Evolutionary conservation across 306 rosid species (phyloP).

Genomic region (Ceratonia siliqua): DNA sequence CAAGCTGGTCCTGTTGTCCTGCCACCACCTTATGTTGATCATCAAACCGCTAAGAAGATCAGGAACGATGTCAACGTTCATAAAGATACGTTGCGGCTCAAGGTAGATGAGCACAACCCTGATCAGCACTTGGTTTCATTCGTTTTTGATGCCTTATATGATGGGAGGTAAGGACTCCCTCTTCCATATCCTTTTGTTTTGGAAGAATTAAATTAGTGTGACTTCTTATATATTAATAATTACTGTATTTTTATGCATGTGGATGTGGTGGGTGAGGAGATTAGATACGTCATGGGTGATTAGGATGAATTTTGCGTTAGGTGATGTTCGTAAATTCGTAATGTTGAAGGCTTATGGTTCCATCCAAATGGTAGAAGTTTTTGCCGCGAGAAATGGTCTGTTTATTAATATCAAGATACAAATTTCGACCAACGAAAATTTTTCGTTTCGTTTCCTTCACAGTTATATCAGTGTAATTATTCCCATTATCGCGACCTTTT

Average conservation of each 20-base stretch:
- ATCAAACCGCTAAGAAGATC: slow-evolving; percentile 81
- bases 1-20: slow-evolving; percentile 16
- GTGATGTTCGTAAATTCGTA: neutral
- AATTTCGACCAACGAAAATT: neutral
- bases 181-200: neutral
- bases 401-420: neutral
- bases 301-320: neutral
- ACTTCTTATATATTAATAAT: neutral
- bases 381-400: neutral
- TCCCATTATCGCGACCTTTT: neutral
- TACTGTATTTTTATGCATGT: neutral
- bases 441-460: neutral
- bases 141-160: slow-evolving; percentile 72
- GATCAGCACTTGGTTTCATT: slow-evolving; percentile 82
- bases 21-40: slow-evolving; percentile 69
- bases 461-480: neutral
- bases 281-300: neutral
- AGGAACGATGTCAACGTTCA: slow-evolving; percentile 82
- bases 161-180: slow-evolving; percentile 62
- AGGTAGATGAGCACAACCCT: slow-evolving; percentile 62
- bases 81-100: slow-evolving; percentile 63
- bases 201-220: neutral
- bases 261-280: neutral
- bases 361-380: neutral
- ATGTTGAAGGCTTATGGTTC: neutral